These are phyloP conservation scores for Solanum rostratum DNA, from an alignment of 257 asterid genomes.

Conservation along the genomic window DNA sequence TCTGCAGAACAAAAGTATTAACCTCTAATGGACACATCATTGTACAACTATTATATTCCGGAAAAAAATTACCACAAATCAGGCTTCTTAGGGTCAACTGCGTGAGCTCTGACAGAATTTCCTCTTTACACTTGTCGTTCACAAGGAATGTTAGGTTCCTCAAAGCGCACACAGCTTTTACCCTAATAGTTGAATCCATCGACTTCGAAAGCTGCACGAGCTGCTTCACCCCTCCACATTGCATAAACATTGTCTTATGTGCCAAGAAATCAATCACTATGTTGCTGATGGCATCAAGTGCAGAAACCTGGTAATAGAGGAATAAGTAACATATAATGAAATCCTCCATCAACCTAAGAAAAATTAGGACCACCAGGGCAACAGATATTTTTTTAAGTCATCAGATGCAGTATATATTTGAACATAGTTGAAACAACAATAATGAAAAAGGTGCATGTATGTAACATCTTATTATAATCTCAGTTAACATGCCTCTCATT, in stretches of 20 bases:
- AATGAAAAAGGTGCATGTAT: not conserved
- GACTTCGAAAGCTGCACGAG: conserved; percentile 83
- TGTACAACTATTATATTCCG: not conserved
- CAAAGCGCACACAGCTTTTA: conserved; percentile 64
- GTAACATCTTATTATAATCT: not conserved
- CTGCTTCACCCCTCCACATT: conserved; percentile 72
- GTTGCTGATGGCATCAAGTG: conserved; percentile 79
- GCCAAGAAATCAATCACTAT: conserved; percentile 60
- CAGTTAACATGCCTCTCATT: not conserved
- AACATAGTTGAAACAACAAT: not conserved
- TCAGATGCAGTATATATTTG: not conserved
- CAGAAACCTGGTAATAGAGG: conserved; percentile 49
- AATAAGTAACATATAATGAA: not conserved
- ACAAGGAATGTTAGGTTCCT: conserved; percentile 73
- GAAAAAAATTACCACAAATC: conserved; percentile 42
- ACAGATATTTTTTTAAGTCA: not conserved
- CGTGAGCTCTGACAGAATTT: conserved; percentile 59
- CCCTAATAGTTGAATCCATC: conserved; percentile 65
- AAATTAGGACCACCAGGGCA: not conserved
- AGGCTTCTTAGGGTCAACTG: conserved; percentile 57
- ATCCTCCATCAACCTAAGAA: not conserved
- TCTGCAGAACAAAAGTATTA: conserved; percentile 30
- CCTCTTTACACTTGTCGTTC: conserved; percentile 62
- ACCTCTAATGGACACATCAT: conserved; percentile 2
- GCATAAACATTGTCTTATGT: conserved; percentile 44